Base-by-base conservation (phyloP, 176 grass and related monocot genomes). In the Cenchrus americanus region DNA sequence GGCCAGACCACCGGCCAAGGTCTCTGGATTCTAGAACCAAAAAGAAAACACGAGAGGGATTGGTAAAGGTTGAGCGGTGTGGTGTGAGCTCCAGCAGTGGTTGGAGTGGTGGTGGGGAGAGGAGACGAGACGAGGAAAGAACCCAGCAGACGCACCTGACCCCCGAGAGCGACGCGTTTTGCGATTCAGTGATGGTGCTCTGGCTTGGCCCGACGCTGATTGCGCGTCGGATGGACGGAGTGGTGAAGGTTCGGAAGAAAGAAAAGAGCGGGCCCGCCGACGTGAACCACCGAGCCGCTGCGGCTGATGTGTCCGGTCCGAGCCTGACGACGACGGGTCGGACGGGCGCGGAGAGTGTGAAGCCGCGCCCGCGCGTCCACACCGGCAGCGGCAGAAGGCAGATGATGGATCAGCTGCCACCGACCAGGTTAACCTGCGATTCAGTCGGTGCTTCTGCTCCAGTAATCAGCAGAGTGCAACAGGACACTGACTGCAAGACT, bases 141-240 rank as follows among this genome's bases (percentile, higher is more conserved):
- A 41, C 10, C 21, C 18, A 60, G 89, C 50, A 79, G 77, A 72
- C 30, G 85, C 46, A 72, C 57, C 88, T 82, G 46, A 46, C 87
- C 18, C 14, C 60, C 51, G 83, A 82, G 40, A 48, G 88, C 73
- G 83, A 86, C 88, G 88, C 73, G 57, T 57, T 66, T 27, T 46
- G 40, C 32, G 40, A 17, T 47, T 11, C 32, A 2, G 19, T 23
- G 48, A 69, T 5, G 19, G 18, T 8, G 52, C 63, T 13, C 18
- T 40, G 32, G 21, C 19, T 37, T 55, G 61, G 70, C 1, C 3
- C 22, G 72, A 15, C 18, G 62, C 58, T 24, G 84, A 80, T 61
- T 42, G 84, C 79, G 73, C 69, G 74, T 61, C 23, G 69, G 79
- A 8, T 22, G 77, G 19, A 12, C 12, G 10, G 63, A 41, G 21